A percentile compares a stretch with the other conserved stretches of the same genome.
phyloP scores from a whole-genome alignment of 257 asterid species.

The Thymus mandschuricus region DNA sequence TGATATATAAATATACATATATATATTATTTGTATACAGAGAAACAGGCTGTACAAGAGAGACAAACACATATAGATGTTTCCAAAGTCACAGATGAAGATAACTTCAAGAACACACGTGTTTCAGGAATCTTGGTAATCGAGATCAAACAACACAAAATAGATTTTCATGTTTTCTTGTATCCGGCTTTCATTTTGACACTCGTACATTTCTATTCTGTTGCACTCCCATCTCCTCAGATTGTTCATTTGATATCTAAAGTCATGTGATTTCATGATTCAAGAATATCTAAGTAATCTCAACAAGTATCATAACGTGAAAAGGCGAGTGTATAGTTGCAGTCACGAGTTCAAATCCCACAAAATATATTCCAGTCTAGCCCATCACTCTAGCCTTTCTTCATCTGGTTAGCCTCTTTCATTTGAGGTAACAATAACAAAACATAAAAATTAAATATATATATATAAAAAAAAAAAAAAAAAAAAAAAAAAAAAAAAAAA shows the following conservation, averaged over 20 bases:
- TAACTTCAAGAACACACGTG: slow-evolving; percentile 28
- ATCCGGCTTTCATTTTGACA: not conserved
- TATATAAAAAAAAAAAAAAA: too few relatives aligned
- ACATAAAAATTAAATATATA: too few relatives aligned
- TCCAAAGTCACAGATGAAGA: slow-evolving; percentile 29
- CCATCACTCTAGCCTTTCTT: too few relatives aligned
- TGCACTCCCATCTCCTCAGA: slow-evolving; percentile 12
- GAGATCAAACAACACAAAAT: not conserved
- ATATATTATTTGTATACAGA: slow-evolving; percentile 11
- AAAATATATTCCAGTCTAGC: too few relatives aligned
- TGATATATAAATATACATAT: not conserved
- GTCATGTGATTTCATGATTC: not conserved
- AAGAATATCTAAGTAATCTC: not conserved
- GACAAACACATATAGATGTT: slow-evolving; percentile 23
- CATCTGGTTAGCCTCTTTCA: too few relatives aligned
- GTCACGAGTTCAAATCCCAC: too few relatives aligned
- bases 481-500: too few relatives aligned
- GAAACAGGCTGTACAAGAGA: slow-evolving; percentile 10
- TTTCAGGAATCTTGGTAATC: not conserved
- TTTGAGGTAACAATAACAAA: too few relatives aligned
- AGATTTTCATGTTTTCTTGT: not conserved
- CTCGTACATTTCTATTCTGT: not conserved
- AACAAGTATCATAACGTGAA: too few relatives aligned
- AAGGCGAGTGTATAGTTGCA: too few relatives aligned
- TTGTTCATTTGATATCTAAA: not conserved